Base-by-base conservation (phyloP, 2,329 filamentous ascomycete species). In the Trichoderma aggressivum region DNA sequence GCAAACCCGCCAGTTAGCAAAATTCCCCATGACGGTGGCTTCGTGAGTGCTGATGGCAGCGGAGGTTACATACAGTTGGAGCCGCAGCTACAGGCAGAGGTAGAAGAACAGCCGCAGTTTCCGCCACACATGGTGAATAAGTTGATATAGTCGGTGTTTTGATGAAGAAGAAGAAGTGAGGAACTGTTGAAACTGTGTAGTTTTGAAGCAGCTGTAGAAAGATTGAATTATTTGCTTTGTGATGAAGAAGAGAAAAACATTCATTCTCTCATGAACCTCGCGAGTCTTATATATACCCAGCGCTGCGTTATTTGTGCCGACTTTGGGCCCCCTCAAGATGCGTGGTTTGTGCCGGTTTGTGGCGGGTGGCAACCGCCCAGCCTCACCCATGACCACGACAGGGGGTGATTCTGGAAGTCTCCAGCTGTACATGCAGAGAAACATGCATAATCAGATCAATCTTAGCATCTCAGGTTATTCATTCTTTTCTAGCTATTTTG, bases 61-160 rank as follows among this genome's bases (percentile, higher is more conserved):
- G 12, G 12, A 43, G 3, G 18, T 12, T 12, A 78, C 80, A 61
- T 75, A 81, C 80, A 81, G 77, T 76, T 76, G 71, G 79, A 77
- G 78, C 80, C 80, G 74, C 80, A 81, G 77, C 77, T 79, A 78
- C 80, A 81, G 72, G 76, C 72, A 72, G 78, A 76, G 72, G 77
- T 73, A 72, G 73, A 74, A 74, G 78, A 80, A 77, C 80, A 81
- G 74, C 79, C 80, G 74, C 80, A 81, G 76, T 81, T 74, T 73
- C 76, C 79, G 78, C 79, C 75, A 12, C 4, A 21, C 80, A 81
- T 81, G 75, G 74, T 80, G 77, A 43, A 77, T 75, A 36, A 30
- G 73, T 53, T 3, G 68, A 71, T 75, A 30, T 16, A 8, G 66
- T 55, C 34, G 14, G 50, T 18, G 62, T 64, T 26, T 53, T 50